These are phyloP conservation scores for Fusarium tanahbumbuense DNA, from an alignment of 2,329 filamentous ascomycete species.

Conservation along the genomic window DNA sequence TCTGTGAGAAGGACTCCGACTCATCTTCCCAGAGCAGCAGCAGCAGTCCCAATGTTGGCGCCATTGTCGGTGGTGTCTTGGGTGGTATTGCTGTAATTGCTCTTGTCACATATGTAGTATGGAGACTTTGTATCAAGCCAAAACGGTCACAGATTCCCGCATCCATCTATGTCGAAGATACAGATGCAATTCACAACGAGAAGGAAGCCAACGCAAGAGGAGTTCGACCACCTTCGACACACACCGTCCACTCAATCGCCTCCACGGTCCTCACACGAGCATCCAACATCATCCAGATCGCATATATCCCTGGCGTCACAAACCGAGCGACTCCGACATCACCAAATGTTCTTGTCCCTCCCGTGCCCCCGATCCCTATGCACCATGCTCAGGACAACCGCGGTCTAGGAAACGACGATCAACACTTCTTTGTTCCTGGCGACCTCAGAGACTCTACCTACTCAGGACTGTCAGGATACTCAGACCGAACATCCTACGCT, in stretches of 20 bases:
- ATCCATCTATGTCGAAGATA: constrained; percentile 68
- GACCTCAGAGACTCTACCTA: constrained; percentile 93
- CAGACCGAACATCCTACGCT: constrained; percentile 71
- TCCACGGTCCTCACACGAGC: constrained; percentile 95
- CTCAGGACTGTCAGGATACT: constrained; percentile 76
- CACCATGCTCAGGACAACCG: constrained; percentile 61
- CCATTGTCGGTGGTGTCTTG: constrained; percentile 91
- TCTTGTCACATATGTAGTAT: constrained; percentile 82
- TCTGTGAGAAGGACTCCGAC: constrained; percentile 55
- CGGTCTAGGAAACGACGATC: constrained; percentile 73
- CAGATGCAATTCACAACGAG: constrained; percentile 58
- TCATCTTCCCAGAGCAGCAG: constrained; percentile 41
- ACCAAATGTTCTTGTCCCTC: constrained; percentile 83
- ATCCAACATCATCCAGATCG: constrained; percentile 99
- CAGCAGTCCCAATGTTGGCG: constrained; percentile 76
- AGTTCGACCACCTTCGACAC: constrained; percentile 77
- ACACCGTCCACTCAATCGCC: constrained; percentile 91
- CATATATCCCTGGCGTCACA: constrained; percentile 96
- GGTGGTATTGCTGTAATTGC: constrained; percentile 83
- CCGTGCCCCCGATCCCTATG: constrained; percentile 89
- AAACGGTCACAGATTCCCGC: constrained; percentile 72
- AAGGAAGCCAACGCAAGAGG: constrained; percentile 58
- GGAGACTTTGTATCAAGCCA: constrained; percentile 87
- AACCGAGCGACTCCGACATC: constrained; percentile 90
- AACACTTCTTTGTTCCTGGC: constrained; percentile 93